Evolutionary conservation across 345 rosid genomes (phyloP).

Genomic region (Boechera stricta): DNA sequence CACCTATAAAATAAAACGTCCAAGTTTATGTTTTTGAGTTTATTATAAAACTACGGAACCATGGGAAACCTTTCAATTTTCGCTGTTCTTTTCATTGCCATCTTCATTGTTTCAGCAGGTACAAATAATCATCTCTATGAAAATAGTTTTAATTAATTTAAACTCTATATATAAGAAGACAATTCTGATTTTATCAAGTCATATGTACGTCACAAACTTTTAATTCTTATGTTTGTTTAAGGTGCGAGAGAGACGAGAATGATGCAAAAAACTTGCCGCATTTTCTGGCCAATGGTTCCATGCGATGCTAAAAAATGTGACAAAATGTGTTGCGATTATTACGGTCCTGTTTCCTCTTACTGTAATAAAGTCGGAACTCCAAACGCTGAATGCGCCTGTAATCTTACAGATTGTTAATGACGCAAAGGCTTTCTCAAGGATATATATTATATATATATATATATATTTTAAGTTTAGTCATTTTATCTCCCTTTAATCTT

Average conservation of each 20-base stretch:
- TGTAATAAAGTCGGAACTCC: constrained; percentile 22
- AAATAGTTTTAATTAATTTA: not conserved
- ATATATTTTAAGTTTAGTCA: not conserved
- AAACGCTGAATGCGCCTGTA: constrained; percentile 36
- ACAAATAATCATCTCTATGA: not conserved
- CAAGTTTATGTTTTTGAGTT: not conserved
- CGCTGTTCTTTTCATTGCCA: constrained; percentile 33
- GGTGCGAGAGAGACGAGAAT: constrained; percentile 42
- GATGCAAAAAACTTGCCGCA: constrained; percentile 11
- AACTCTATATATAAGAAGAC: not conserved
- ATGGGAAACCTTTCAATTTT: constrained; percentile 29
- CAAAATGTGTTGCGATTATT: constrained; percentile 24
- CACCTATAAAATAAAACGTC: not conserved
- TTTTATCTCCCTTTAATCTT: not conserved
- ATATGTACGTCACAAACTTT: not conserved
- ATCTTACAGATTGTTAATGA: constrained; percentile 22
- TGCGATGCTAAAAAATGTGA: constrained; percentile 34
- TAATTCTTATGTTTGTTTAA: not conserved
- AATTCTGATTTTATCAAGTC: not conserved
- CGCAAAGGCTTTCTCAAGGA: not conserved
- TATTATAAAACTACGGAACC: constrained; percentile 11
- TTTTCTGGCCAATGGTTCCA: constrained; percentile 40
- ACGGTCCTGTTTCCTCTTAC: constrained; percentile 30
- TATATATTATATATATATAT: too few relatives aligned
- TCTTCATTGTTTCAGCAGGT: constrained; percentile 39